Evolutionary conservation across 495 filamentous ascomycete species (phyloP).

Genomic region (Neurospora sp.): DNA sequence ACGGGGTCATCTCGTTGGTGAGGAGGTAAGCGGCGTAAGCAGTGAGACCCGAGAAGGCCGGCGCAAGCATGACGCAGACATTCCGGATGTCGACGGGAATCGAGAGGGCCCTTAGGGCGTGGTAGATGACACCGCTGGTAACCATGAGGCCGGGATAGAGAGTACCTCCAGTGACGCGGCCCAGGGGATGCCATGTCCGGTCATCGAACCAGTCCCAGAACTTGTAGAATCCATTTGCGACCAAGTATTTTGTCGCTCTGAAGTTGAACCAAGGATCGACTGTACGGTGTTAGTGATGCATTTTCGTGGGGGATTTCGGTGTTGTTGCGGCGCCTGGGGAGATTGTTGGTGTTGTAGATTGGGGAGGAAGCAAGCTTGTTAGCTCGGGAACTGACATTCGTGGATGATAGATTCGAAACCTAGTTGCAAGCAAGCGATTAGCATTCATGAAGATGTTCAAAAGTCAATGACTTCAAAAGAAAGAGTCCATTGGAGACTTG

Average conservation of each 20-base stretch:
- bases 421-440: slow-evolving; percentile 32
- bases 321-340: neutral
- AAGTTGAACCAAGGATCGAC: slow-evolving; percentile 99
- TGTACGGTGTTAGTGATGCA: slow-evolving; percentile 31
- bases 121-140: slow-evolving; percentile 94
- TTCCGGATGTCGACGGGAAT: slow-evolving; percentile 98
- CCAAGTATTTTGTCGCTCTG: slow-evolving; percentile 92
- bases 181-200: slow-evolving; percentile 98
- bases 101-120: slow-evolving; percentile 80
- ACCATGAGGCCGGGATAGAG: slow-evolving; percentile 99
- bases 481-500: neutral
- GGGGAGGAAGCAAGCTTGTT: neutral
- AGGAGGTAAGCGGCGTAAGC: slow-evolving; percentile 90
- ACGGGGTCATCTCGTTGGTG: slow-evolving; percentile 90
- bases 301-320: neutral
- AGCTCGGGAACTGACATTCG: slow-evolving; percentile 64
- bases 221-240: slow-evolving; percentile 92
- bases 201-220: slow-evolving; percentile 99
- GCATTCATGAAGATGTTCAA: slow-evolving; percentile 3
- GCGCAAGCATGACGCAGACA: slow-evolving; percentile 93
- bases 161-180: slow-evolving; percentile 96
- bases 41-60: slow-evolving; percentile 90
- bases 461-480: neutral
- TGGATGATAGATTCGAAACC: slow-evolving; percentile 99
- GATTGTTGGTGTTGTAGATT: neutral